phyloP scores from a whole-genome alignment of 2,329 filamentous ascomycete species.

The Scopulariopsis brevicaulis region DNA sequence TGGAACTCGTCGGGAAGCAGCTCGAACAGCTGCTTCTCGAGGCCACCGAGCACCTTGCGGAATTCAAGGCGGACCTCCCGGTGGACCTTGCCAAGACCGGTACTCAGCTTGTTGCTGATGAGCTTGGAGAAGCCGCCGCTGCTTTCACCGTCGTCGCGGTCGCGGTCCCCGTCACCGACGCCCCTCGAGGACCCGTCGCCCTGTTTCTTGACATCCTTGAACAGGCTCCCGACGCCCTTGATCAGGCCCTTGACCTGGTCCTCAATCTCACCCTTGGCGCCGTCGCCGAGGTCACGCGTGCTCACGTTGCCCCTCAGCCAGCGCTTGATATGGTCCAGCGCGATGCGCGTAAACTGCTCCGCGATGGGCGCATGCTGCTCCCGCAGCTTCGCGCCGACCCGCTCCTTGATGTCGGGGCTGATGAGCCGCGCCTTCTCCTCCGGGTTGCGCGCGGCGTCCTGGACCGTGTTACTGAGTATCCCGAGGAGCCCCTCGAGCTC shows the following conservation, averaged over 20 bases:
- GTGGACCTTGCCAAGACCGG: slow-evolving; percentile 29
- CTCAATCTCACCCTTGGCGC: slow-evolving; percentile 29
- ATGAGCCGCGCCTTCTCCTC: slow-evolving; percentile 32
- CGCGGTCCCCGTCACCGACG: slow-evolving; percentile 16
- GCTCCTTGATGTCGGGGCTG: slow-evolving; percentile 33
- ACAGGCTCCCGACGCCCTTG: slow-evolving; percentile 28
- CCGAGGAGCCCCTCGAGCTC: slow-evolving; percentile 30
- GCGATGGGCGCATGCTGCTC: slow-evolving; percentile 30
- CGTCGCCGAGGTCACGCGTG: slow-evolving; percentile 27
- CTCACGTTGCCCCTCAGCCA: slow-evolving; percentile 31
- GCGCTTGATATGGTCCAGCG: slow-evolving; percentile 32
- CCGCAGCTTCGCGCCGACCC: slow-evolving; percentile 24
- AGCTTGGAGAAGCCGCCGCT: slow-evolving; percentile 28
- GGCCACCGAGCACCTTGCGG: slow-evolving; percentile 27
- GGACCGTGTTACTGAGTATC: slow-evolving; percentile 27
- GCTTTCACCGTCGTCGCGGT: slow-evolving; percentile 14
- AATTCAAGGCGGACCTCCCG: slow-evolving; percentile 33
- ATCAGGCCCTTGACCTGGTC: slow-evolving; percentile 31
- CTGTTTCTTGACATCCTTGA: slow-evolving; percentile 23
- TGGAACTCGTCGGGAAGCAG: slow-evolving; percentile 29
- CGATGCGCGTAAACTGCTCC: slow-evolving; percentile 32
- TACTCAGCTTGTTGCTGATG: slow-evolving; percentile 34
- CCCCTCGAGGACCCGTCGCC: slow-evolving; percentile 19
- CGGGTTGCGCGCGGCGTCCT: slow-evolving; percentile 30
- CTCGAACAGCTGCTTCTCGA: slow-evolving; percentile 33